phyloP scores from a whole-genome alignment of 257 asterid species.

The Primulina huaijiensis region DNA sequence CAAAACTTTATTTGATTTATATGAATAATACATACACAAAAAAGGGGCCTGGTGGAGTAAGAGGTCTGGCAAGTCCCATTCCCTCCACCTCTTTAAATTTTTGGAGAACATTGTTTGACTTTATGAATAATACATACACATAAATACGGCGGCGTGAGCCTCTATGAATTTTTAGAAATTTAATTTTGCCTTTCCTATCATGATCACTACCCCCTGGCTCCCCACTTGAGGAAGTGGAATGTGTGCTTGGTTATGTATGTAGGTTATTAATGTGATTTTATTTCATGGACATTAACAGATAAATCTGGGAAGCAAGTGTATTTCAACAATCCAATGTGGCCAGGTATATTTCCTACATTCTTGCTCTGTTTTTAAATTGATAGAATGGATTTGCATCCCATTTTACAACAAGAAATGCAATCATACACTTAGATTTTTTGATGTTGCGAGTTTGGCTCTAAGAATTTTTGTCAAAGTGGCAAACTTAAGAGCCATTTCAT shows the following conservation, averaged over 20 bases:
- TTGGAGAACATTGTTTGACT: too few species aligned
- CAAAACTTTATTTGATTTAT: too few species aligned
- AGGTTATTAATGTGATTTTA: not conserved
- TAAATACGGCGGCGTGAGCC: not conserved
- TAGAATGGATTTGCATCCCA: not conserved
- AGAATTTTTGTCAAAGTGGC: not conserved
- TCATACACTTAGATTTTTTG: not conserved
- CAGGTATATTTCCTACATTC: slow-evolving; percentile 47
- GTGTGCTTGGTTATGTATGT: not conserved
- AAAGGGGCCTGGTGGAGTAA: not conserved
- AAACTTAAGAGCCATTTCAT: not conserved
- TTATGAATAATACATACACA: not conserved
- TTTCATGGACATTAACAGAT: slow-evolving; percentile 36
- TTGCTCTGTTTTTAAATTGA: not conserved
- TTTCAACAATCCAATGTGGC: slow-evolving; percentile 99
- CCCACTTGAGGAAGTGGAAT: not conserved
- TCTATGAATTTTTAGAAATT: not conserved
- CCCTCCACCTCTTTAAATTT: too few species aligned
- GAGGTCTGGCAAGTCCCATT: too few species aligned
- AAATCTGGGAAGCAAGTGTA: slow-evolving; percentile 43
- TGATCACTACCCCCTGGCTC: not conserved
- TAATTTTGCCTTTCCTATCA: not conserved
- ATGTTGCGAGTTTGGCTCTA: not conserved
- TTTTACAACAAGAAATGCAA: not conserved
- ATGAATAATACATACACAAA: not conserved